Base-by-base conservation (phyloP, 345 rosid species). In the Eutrema japonicum region DNA sequence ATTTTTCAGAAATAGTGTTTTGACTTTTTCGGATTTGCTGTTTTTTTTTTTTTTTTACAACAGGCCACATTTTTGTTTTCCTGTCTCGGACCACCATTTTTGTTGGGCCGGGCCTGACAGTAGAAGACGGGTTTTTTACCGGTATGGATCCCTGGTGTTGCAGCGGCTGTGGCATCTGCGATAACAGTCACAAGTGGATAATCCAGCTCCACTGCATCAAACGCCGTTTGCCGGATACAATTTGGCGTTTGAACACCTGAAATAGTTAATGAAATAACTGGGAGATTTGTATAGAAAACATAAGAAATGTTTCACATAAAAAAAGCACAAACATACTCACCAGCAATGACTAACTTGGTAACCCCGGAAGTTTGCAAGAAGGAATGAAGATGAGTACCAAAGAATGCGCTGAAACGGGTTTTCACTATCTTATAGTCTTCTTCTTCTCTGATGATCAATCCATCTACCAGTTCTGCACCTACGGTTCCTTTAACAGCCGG, bases 161-260 rank as follows among this genome's bases (percentile, higher is more conserved):
- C 87, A 75, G 98, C 98, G 54, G 97, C 97, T 0, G 99, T 94
- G 66, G 96, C 96, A 84, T 94, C 96, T 12, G 64, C 45, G 35
- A 94, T 80, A 55, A 91, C 89, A 32, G 84, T 74, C 63, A 91
- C 87, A 30, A 71, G 47, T 63, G 37, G 77, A 71, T 89, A 91
- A 81, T 87, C 89, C 42, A 87, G 68, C 32, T 82, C 96, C 43
- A 88, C 91, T 0, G 93, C 95, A 77, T 95, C 99, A 78, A 89
- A 94, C n/a, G 78, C 92, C 5, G 96, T 89, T 75, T 91, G 96
- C 74, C 97, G 77, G 59, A 91, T 82, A 83, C 96, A 88, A 56
- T 88, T 95, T 7, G 96, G 96, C 51, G 97, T 88, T 73, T 88
- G 93, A 60, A 91, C 93, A 68, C 96, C 98, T 89, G 77, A 43